These are phyloP conservation scores for Deinandra increscens DNA, from an alignment of 129 eudicot species.

Conservation along the genomic window DNA sequence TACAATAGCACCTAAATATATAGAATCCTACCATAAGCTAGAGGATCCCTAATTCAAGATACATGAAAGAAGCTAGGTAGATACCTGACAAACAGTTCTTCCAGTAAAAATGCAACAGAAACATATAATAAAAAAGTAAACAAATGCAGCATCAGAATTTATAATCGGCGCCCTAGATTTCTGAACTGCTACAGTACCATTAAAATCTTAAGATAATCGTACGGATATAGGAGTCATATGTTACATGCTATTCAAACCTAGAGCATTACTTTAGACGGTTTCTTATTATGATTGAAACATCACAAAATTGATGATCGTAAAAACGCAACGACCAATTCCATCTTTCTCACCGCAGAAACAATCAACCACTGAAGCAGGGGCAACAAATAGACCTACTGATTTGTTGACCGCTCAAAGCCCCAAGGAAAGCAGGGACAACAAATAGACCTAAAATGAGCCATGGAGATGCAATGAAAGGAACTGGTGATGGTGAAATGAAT, in stretches of 20 bases:
- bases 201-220: background rate
- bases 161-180: conserved; percentile 20
- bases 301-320: conserved; percentile 1
- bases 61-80: conserved; percentile 8
- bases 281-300: background rate
- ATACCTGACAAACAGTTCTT: conserved; percentile 13
- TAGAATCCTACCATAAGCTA: conserved; percentile 12
- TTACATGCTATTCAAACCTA: background rate
- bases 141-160: background rate
- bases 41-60: background rate
- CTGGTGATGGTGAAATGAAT: conserved; percentile 56
- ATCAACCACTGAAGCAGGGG: too few species aligned
- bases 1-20: conserved; percentile 55
- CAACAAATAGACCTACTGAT: too few species aligned
- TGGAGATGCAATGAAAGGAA: conserved; percentile 72
- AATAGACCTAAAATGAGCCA: conserved; percentile 74
- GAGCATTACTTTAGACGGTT: background rate
- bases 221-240: background rate
- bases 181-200: conserved; percentile 11
- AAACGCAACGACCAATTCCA: conserved; percentile 4
- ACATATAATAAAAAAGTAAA: background rate
- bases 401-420: conserved; percentile 91
- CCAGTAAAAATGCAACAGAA: conserved; percentile 16
- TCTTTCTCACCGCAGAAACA: background rate
- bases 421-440: conserved; percentile 79